phyloP scores from a whole-genome alignment of 2,329 filamentous ascomycete species.

The Orbilia blumenaviensis region DNA sequence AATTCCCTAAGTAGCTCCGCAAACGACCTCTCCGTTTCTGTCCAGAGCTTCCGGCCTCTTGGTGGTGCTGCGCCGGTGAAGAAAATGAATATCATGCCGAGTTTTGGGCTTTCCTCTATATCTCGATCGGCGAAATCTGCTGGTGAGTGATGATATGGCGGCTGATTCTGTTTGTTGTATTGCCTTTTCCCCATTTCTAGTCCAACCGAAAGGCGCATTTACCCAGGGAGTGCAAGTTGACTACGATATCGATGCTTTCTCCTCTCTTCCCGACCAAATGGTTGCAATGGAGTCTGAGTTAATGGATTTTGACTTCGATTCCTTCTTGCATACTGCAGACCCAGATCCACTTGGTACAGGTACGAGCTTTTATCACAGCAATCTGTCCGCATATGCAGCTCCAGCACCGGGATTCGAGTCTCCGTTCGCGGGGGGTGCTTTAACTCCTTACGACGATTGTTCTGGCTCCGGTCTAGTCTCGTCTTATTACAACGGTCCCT shows the following conservation, averaged over 20 bases:
- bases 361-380: not conserved
- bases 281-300: not conserved
- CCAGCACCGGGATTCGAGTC: not conserved
- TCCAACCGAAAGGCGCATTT: not conserved
- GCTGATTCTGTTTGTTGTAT: not conserved
- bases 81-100: not conserved
- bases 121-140: constrained; percentile 23
- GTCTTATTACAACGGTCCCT: not conserved
- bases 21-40: not conserved
- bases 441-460: not conserved
- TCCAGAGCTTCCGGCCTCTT: not conserved
- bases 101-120: not conserved
- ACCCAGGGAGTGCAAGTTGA: too few species aligned
- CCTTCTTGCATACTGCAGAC: not conserved
- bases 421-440: not conserved
- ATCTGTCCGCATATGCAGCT: not conserved
- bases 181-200: not conserved
- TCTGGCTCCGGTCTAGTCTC: not conserved
- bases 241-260: too few species aligned
- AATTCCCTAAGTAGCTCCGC: not conserved
- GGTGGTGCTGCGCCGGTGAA: not conserved
- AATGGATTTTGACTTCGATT: constrained; percentile 29
- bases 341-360: not conserved
- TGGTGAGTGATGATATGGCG: constrained; percentile 23
- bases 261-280: too few species aligned